Evolutionary conservation across 2,329 filamentous ascomycete species (phyloP).

Genomic region (Volutella citrinella): DNA sequence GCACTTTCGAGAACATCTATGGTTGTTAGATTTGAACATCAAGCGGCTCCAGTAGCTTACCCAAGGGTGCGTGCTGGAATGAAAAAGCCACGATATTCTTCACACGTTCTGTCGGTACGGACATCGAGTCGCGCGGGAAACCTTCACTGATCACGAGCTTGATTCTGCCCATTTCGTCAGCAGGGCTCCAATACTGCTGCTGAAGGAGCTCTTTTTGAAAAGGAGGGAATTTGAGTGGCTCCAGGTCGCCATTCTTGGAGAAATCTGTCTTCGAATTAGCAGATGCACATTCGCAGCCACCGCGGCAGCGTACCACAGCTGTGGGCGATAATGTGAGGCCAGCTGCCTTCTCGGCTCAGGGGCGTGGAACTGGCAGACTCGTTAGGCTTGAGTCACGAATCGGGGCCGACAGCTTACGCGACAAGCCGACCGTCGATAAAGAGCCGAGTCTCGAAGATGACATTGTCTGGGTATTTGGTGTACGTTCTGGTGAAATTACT

Average conservation of each 20-base stretch:
- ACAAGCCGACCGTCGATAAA: conserved; percentile 65
- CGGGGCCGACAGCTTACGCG: too few species aligned
- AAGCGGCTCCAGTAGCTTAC: too few species aligned
- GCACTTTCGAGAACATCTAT: conserved; percentile 69
- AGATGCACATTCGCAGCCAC: not conserved
- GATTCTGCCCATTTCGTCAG: conserved; percentile 70
- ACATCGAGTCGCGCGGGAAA: conserved; percentile 52
- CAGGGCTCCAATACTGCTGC: conserved; percentile 69
- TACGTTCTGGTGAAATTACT: conserved; percentile 56
- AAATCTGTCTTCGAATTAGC: conserved; percentile 34
- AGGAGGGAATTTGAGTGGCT: conserved; percentile 65
- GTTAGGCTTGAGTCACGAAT: too few species aligned
- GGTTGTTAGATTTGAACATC: too few species aligned
- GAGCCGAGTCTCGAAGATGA: conserved; percentile 64
- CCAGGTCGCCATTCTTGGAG: conserved; percentile 55
- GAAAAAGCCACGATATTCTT: conserved; percentile 76
- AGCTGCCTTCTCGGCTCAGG: conserved; percentile 48
- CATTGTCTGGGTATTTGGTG: conserved; percentile 52
- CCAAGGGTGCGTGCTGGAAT: conserved; percentile 78
- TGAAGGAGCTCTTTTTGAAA: conserved; percentile 69
- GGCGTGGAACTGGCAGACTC: conserved; percentile 46
- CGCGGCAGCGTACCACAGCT: conserved; percentile 43
- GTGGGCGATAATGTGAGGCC: conserved; percentile 49
- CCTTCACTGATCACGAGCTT: conserved; percentile 75
- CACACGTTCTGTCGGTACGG: conserved; percentile 59